Conservation (phyloP, 2,329 filamentous ascomycete species). For the Cladophialophora immunda region DNA sequence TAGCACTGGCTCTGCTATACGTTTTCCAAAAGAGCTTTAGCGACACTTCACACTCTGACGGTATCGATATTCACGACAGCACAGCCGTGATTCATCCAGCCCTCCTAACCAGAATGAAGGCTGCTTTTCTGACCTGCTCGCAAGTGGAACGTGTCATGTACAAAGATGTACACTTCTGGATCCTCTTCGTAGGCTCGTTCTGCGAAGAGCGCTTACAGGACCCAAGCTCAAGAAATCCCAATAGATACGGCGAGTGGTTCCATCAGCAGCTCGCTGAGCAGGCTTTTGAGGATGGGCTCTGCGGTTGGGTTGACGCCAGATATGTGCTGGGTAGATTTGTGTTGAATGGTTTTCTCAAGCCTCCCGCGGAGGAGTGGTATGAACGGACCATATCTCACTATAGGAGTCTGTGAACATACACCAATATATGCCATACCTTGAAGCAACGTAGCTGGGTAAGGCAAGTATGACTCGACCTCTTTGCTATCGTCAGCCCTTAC, state of each 20-base stretch:
- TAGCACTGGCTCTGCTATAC: conserved; percentile 5
- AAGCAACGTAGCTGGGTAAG: no score
- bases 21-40: conserved; percentile 10
- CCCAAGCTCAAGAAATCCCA: background rate
- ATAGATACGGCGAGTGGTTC: background rate
- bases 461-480: no score
- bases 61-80: conserved; percentile 8
- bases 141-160: background rate
- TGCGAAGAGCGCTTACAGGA: conserved; percentile 5
- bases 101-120: background rate
- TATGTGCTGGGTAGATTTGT: background rate
- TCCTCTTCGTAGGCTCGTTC: conserved; percentile 5
- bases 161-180: conserved; percentile 7
- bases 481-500: no score
- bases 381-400: background rate
- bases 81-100: background rate
- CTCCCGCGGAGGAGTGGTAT: background rate
- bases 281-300: background rate
- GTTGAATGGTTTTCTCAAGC: background rate
- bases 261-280: conserved; percentile 5
- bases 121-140: background rate
- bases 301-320: background rate
- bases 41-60: background rate
- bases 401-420: no score
- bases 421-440: no score